phyloP scores from a whole-genome alignment of 306 rosid genomes.

The Casuarina equisetifolia region DNA sequence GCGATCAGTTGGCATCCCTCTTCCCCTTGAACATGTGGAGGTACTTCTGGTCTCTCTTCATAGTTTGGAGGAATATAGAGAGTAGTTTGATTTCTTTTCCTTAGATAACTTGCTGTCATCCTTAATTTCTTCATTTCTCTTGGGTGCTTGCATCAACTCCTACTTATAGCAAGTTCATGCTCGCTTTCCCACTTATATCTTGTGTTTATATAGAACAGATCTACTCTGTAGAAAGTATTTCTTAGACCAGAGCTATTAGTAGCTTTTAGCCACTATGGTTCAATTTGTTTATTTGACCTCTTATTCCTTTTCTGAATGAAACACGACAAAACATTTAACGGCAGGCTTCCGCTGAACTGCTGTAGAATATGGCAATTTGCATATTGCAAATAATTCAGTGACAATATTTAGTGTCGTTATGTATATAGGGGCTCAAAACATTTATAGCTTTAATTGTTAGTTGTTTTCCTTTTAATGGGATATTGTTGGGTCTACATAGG shows the following conservation, averaged over 20 bases:
- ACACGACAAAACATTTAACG: neutral
- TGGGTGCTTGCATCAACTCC: neutral
- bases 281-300: neutral
- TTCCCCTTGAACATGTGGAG: constrained; percentile 84
- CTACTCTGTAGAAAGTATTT: neutral
- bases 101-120: neutral
- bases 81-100: neutral
- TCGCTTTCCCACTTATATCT: neutral
- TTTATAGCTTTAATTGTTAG: too few relatives aligned
- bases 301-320: neutral
- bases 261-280: too few relatives aligned
- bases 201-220: neutral
- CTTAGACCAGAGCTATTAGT: neutral
- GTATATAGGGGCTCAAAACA: too few relatives aligned
- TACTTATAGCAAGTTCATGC: neutral
- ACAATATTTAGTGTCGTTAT: too few relatives aligned
- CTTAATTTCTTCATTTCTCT: neutral
- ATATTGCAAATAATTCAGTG: too few relatives aligned
- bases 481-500: constrained; percentile 44
- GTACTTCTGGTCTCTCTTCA: constrained; percentile 36
- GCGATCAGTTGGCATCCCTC: constrained; percentile 79
- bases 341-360: neutral
- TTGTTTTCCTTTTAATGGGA: neutral
- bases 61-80: neutral
- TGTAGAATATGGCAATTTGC: too few relatives aligned